A percentile compares a stretch with the other conserved stretches of the same genome.
phyloP scores from a whole-genome alignment of 805 yeast genomes.

The Pichia heedii region DNA sequence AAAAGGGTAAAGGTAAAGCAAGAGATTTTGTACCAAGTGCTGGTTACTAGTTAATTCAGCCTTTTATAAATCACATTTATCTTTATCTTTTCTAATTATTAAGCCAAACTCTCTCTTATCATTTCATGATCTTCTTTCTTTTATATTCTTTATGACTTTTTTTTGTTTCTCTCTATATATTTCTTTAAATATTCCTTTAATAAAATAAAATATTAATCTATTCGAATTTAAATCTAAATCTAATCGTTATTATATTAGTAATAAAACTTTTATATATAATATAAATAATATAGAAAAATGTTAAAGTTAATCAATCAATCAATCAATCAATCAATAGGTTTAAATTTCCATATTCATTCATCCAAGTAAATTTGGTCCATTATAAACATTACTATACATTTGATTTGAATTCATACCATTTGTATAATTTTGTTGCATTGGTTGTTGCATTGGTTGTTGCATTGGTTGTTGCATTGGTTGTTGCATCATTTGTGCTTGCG shows the following conservation, averaged over 20 bases:
- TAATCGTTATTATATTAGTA: too few relatives aligned
- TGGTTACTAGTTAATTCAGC: neutral
- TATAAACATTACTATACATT: constrained; percentile 15
- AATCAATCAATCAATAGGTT: too few relatives aligned
- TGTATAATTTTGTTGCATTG: neutral
- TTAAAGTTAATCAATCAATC: too few relatives aligned
- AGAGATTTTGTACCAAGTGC: constrained; percentile 18
- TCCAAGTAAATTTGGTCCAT: constrained; percentile 22
- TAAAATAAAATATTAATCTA: too few relatives aligned
- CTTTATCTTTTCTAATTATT: neutral
- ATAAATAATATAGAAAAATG: too few relatives aligned
- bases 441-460: constrained; percentile 7
- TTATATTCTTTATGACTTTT: too few relatives aligned
- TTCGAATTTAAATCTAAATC: too few relatives aligned
- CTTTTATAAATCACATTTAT: neutral
- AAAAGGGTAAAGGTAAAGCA: constrained; percentile 22
- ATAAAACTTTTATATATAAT: too few relatives aligned
- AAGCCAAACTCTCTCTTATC: neutral
- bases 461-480: constrained; percentile 1
- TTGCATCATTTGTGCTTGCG: constrained; percentile 5
- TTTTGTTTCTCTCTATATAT: too few relatives aligned
- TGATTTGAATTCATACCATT: neutral
- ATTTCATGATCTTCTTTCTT: neutral
- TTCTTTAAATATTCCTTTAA: too few relatives aligned
- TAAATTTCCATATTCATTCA: neutral